Base-by-base conservation (phyloP, 23 red algal genomes). In the Agarophyton chilense region DNA sequence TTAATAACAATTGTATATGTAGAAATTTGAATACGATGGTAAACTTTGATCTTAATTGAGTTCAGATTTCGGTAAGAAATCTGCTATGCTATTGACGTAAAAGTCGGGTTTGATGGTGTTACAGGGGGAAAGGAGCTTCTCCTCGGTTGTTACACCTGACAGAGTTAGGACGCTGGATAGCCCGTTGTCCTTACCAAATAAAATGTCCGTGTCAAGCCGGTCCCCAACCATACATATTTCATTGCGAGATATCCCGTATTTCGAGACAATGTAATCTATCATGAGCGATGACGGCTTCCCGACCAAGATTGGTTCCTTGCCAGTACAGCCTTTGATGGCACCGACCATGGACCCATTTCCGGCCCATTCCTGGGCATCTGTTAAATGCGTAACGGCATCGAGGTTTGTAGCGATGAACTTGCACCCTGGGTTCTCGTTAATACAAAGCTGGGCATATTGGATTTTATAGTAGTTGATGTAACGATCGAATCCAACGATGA, bases 161-260 rank as follows among this genome's bases (percentile, higher is more conserved):
- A 99, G 80, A 43, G 82, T 81, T 24, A 99, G 61, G 21, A 99
- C 81, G 17, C 93, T 93, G 32, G 74, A 67, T 28, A 95, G 52
- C 11, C 97, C 97, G 43, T 99, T 99, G 86, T 94, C 87, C 82
- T 94, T 95, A 67, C 97, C 97, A 84, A 99, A 99, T 29, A 99
- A 77, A 28, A 99, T 76, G 75, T 99, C 97, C 44, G 97, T 99
- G 72, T 99, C 97, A 21, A 99, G 83, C 49, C 97, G 83, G 77
- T 99, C 97, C 22, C 97, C 97, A n/a, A 99, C 93, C 90, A 99
- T 95, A 82, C 97, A 99, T 18, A 99, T 96, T 71, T 99, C 93
- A 54, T 76, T 26, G 12, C 84, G 79, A 55, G 72, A 53, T 19
- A 99, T 88, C 8, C 70, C 73, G 52, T 90, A 94, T 60, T 99